Percentiles rank a stretch among this genome's conserved stretches.
Conservation (phyloP, 1,139 yeast genomes). For the Candida frijolesensis region DNA sequence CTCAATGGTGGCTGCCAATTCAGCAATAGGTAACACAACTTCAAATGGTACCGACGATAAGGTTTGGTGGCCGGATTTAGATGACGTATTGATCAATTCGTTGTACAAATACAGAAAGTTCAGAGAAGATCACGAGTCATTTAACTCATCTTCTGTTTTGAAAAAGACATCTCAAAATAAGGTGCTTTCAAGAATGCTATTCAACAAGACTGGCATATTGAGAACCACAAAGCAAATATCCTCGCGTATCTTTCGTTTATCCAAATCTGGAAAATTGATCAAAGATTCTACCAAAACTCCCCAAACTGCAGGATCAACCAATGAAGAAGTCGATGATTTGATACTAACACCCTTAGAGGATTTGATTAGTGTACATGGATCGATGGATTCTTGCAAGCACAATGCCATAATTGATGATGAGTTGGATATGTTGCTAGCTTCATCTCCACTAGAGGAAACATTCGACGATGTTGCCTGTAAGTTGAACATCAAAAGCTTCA, state of each 20-base stretch:
- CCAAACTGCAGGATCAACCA: conserved; percentile 11
- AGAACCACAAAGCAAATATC: conserved; percentile 47
- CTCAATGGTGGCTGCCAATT: conserved; percentile 1
- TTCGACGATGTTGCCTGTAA: conserved; percentile 10
- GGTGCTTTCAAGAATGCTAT: conserved; percentile 44
- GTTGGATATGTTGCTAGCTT: conserved; percentile 27
- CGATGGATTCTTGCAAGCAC: conserved; percentile 19
- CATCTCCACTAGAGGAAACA: conserved; percentile 27
- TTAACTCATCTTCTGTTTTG: conserved; percentile 26
- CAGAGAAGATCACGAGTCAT: conserved; percentile 26
- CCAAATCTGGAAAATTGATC: conserved; percentile 21
- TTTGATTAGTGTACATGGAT: conserved; percentile 18
- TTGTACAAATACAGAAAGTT: conserved; percentile 40
- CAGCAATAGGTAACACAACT: conserved; percentile 10
- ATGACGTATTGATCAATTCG: conserved; percentile 38
- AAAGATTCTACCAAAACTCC: conserved; percentile 18
- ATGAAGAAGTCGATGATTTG: conserved; percentile 26
- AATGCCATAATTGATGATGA: conserved; percentile 29
- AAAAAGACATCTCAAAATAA: conserved; percentile 44
- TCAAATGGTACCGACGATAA: conserved; percentile 23
- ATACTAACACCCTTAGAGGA: conserved; percentile 29
- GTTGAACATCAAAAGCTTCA: conserved; percentile 16
- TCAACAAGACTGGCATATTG: conserved; percentile 37
- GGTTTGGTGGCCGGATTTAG: conserved; percentile 43
- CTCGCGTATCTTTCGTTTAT: conserved; percentile 31